Base-by-base conservation (phyloP, 2,329 filamentous ascomycete genomes). In the Colletotrichum lini region DNA sequence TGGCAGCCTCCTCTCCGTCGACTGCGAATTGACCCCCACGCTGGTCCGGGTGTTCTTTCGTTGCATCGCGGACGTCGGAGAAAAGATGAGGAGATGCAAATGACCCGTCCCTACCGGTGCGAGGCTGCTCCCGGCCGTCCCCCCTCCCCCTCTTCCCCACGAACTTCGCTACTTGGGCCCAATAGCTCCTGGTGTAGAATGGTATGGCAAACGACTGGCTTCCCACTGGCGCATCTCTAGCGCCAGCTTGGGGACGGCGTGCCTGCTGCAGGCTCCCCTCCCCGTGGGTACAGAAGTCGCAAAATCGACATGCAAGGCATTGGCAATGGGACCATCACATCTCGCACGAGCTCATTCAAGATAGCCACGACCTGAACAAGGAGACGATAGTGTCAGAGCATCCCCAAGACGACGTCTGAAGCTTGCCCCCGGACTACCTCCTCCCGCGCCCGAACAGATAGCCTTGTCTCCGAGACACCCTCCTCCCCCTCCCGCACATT, bases 101-200 rank as follows among this genome's bases (percentile, higher is more conserved):
- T 42, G 12, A 23, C 16, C 56, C 50, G 42, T 38, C 63, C 65
- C 50, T 50, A 21, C 49, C 62, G 50, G 44, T 57, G 50, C 50
- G 44, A 62, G 64, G 57, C 64, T 67, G 56, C 57, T 67, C 64
- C 56, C 67, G 67, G 63, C 52, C 67, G 42, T 62, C 21, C 18
- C 47, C 38, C 10, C 18, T 23, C 23, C 50, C 13, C 3, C 2
- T 2, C 26, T 26, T 26, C 26, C 26, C 26, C 26, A 26, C 26
- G 52, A 49, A 38, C n/a, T 3, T 26, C 40, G 50, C 23, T 50
- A 15, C 4, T 40, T 61, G 30, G 18, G 38, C 35, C 40, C 67
- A 59, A 71, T 71, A 67, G 50, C 49, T 38, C 58, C 49, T n/a
- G 44, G 15, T 9, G 42, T 30, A 57, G 45, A n/a, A 59, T 30